Base-by-base conservation (phyloP, 495 filamentous ascomycete genomes). In the Coniosporium apollinis region DNA sequence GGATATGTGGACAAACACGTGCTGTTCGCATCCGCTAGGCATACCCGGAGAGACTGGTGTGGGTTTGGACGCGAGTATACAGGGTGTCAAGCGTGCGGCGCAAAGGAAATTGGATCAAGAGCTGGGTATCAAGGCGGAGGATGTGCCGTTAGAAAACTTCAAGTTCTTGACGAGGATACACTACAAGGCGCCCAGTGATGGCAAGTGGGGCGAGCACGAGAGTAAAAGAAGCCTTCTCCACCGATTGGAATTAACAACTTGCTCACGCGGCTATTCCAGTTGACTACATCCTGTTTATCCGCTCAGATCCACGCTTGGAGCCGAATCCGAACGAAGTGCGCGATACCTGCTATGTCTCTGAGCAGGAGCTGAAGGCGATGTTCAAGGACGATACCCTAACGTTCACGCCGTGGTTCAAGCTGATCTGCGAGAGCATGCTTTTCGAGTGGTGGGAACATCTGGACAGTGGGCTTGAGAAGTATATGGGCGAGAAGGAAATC, bases 1-100 rank as follows among this genome's bases (percentile, higher is more conserved):
- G 21, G 81, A 85, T 53, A 86, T 94, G 82, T 99, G 89, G 89
- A 99, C 89, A 38, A 99, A 99, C 60, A 99, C 89, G 25, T 99
- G 89, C 69, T 99, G 89, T 65, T 99, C 89, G 20, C 89, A 99
- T 58, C 89, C 89, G 6, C 65, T 99, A 35, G 82, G 82, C 19
- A 77, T 94, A 37, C 78, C 89, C 14, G 79, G 74, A 15, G 89
- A 99, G 69, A 92, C 83, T 2, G 89, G 89, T 36, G 69, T 75
- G 9, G 77, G 82, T 51, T 67, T 97, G 15, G 74, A 74, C 16
- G 76, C 78, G 39, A 78, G 85, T 0, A 66, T 94, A 15, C 56
- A 69, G 42, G 89, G 89, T 3, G 91, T 91, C 41, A 84, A 83
- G 61, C 70, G 80, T 22, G 89, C 89, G 15, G 89, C 89, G 17